A percentile compares a stretch with the other conserved stretches of the same genome.
phyloP scores from a whole-genome alignment of 2,329 filamentous ascomycete genomes.

The Pseudocercospora eumusae region DNA sequence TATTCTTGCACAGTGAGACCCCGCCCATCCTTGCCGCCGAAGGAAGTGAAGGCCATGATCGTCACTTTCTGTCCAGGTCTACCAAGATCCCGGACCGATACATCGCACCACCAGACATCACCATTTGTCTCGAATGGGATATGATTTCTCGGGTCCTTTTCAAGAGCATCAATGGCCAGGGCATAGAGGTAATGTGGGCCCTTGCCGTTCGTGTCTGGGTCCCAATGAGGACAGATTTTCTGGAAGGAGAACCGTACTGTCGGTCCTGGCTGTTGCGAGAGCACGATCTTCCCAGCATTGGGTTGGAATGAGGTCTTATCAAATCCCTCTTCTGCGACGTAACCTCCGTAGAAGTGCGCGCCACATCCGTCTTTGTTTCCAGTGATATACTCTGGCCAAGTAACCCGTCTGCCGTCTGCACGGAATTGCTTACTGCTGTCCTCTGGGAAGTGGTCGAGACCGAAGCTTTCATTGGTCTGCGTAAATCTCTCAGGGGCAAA shows the following conservation, averaged over 20 bases:
- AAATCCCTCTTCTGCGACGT: slow-evolving; percentile 54
- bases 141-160: slow-evolving; percentile 59
- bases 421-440: slow-evolving; percentile 72
- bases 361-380: slow-evolving; percentile 55
- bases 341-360: slow-evolving; percentile 51
- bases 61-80: slow-evolving; percentile 66
- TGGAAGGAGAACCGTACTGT: slow-evolving; percentile 72
- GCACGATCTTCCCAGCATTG: slow-evolving; percentile 58
- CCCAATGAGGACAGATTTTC: slow-evolving; percentile 81
- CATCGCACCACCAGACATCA: slow-evolving; percentile 80
- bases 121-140: slow-evolving; percentile 72
- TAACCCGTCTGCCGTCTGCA: slow-evolving; percentile 64
- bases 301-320: slow-evolving; percentile 64
- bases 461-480: slow-evolving; percentile 76
- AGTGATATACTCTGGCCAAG: slow-evolving; percentile 81
- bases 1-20: slow-evolving; percentile 55
- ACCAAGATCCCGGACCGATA: slow-evolving; percentile 65
- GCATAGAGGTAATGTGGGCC: slow-evolving; percentile 70
- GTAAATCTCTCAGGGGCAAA: slow-evolving; percentile 67
- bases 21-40: slow-evolving; percentile 53
- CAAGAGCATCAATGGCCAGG: slow-evolving; percentile 64
- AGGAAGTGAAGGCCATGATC: slow-evolving; percentile 62
- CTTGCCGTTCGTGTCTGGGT: slow-evolving; percentile 65
- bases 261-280: slow-evolving; percentile 52
- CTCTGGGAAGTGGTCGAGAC: slow-evolving; percentile 73